Percentiles rank a stretch among this genome's conserved stretches.
phyloP scores from a whole-genome alignment of 2,329 filamentous ascomycete species.

The Sporothrix phasma region DNA sequence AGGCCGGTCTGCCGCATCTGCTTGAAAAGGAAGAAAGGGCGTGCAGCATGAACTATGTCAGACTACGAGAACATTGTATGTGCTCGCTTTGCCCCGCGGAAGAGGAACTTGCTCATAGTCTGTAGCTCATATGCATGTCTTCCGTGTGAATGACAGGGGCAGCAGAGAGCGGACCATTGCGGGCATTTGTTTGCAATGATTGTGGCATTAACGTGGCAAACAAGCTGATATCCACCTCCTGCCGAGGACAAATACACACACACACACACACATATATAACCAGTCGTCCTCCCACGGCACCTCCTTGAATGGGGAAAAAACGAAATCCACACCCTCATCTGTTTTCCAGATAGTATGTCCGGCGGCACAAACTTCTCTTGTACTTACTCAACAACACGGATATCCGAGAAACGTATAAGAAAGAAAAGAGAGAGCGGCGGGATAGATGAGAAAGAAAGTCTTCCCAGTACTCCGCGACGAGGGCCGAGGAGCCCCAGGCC shows the following conservation, averaged over 20 bases:
- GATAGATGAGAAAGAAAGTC: neutral
- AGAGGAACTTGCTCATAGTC: no score
- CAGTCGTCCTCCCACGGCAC: neutral
- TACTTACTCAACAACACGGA: neutral
- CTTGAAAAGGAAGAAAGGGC: neutral
- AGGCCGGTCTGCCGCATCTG: neutral
- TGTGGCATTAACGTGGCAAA: neutral
- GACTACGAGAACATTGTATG: neutral
- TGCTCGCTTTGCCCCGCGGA: no score
- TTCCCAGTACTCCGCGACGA: neutral
- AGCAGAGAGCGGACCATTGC: neutral
- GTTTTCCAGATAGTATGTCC: neutral
- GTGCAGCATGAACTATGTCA: no score
- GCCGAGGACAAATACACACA: no score
- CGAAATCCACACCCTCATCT: neutral
- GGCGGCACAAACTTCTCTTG: neutral
- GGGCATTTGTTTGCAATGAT: no score
- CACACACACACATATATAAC: neutral
- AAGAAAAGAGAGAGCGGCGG: neutral
- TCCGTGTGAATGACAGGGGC: neutral
- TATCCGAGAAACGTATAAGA: neutral
- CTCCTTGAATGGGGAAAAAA: neutral
- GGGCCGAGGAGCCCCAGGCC: neutral
- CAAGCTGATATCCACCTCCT: neutral
- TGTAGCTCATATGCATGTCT: neutral